Evolutionary conservation across 345 rosid genomes (phyloP), one percentile per base, ranked within the genome.

Genomic region (Acer yangbiense): DNA sequence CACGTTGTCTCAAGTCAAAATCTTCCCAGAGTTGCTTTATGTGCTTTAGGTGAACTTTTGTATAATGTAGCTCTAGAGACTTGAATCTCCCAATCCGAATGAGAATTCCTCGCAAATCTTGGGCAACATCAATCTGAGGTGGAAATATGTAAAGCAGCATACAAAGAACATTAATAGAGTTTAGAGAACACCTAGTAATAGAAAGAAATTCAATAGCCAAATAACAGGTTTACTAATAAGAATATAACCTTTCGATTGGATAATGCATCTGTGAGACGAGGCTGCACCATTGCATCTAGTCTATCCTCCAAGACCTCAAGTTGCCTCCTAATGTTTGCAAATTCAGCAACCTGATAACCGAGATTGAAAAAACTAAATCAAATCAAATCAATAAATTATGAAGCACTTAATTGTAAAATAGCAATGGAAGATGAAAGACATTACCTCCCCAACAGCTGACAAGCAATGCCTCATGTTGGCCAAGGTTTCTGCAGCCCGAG

Each of bases 391-490:
- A 39, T 27, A 20, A 20, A 55, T 65, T 70, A 48, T 7, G 61
- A 60, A 67, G 52, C 9, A 41, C 61, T 3, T 21, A 52, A 68
- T 68, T 11, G 14, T 5, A 52, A 13, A n/a, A 44, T 58, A 46
- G 17, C 50, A 0, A 7, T 8, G 2, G 54, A 12, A 65, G n/a
- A 62, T 7, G 55, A 13, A 35, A 25, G 62, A 69, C 7, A 73
- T 68, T 79, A 93, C 99, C 97, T 96, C 99, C 18, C 99, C 99
- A 16, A 96, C 98, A 70, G 98, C 99, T 80, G 99, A 91, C 82
- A 96, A 80, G 84, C 99, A 96, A 86, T 92, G 98, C 85, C 95
- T 91, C 99, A 96, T 96, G 84, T 91, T 94, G 74, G 99, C 95
- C 92, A 96, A 89, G 75, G 99, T 96, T 82, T 96, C 98, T 16